These are phyloP conservation scores for Mallotus repandus DNA, from an alignment of 441 rosid genomes.

Conservation along the genomic window DNA sequence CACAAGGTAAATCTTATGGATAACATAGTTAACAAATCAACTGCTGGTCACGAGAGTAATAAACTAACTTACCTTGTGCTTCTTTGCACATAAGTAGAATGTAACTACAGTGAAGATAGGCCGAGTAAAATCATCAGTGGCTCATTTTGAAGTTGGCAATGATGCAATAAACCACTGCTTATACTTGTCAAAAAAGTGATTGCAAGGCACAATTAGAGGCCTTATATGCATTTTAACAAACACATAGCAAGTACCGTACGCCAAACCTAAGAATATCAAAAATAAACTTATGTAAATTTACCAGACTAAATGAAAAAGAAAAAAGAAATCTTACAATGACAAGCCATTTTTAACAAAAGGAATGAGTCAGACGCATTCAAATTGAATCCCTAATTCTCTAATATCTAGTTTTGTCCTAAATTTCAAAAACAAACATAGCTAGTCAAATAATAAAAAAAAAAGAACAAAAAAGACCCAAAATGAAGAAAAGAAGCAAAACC, in stretches of 20 bases:
- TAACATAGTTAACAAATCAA: background rate
- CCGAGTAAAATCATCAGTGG: constrained; percentile 67
- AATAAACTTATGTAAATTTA: background rate
- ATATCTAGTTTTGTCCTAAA: constrained; percentile 64
- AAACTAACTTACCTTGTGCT: constrained; percentile 49
- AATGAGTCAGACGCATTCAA: constrained; percentile 86
- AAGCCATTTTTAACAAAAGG: constrained; percentile 67
- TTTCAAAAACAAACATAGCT: background rate
- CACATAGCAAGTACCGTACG: constrained; percentile 26
- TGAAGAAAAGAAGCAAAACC: constrained; percentile 21
- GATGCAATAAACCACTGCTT: constrained; percentile 78
- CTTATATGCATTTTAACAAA: constrained; percentile 40
- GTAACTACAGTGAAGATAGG: constrained; percentile 88
- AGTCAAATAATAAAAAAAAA: background rate
- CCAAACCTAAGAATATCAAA: background rate
- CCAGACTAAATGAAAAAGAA: background rate
- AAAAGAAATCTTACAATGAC: constrained; percentile 52
- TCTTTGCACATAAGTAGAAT: constrained; percentile 80
- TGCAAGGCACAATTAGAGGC: too few species aligned
- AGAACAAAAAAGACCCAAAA: background rate
- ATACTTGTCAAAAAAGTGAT: constrained; percentile 39
- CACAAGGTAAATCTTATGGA: background rate
- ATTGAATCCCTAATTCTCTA: constrained; percentile 79
- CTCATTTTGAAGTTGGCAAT: constrained; percentile 67
- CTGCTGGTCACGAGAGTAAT: background rate